Conservation (phyloP, 352 stramenopile species). For the Pelagophyceae sp. region DNA sequence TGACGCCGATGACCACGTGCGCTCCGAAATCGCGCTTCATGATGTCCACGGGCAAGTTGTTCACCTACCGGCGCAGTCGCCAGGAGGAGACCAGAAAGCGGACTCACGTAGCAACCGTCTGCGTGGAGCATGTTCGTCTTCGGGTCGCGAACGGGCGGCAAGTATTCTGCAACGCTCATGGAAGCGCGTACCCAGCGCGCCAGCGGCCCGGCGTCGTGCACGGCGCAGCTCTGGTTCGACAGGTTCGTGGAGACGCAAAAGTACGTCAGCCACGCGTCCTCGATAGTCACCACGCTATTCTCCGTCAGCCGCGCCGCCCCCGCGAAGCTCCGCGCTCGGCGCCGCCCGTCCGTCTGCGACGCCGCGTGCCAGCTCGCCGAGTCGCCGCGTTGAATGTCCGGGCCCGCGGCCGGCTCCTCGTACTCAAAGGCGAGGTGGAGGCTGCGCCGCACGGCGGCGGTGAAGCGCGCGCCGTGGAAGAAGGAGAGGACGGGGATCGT, state of each 20-base stretch:
- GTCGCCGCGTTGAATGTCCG: background rate
- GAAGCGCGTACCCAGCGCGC: conserved; percentile 80
- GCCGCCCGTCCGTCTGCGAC: background rate
- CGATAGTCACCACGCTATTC: no score
- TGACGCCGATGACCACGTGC: conserved; percentile 73
- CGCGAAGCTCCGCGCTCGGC: conserved; percentile 11
- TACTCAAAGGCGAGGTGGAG: conserved; percentile 55
- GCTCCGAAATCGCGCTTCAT: conserved; percentile 63
- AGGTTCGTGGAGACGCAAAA: conserved; percentile 83
- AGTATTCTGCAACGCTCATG: conserved; percentile 54
- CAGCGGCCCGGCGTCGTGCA: conserved; percentile 65
- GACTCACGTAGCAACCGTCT: conserved; percentile 82
- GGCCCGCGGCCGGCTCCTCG: conserved; percentile 48
- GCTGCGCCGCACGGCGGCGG: background rate
- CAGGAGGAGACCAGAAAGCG: no score
- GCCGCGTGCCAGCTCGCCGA: background rate
- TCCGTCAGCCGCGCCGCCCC: no score
- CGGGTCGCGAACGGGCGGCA: conserved; percentile 35
- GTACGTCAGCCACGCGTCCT: conserved; percentile 79
- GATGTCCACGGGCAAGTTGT: conserved; percentile 68
- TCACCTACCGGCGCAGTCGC: no score
- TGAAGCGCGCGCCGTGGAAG: conserved; percentile 56
- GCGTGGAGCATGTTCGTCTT: conserved; percentile 48
- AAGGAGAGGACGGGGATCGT: conserved; percentile 75
- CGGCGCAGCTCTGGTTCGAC: conserved; percentile 67